Conservation (phyloP, 805 yeast genomes). For the Babjeviella inositovora region DNA sequence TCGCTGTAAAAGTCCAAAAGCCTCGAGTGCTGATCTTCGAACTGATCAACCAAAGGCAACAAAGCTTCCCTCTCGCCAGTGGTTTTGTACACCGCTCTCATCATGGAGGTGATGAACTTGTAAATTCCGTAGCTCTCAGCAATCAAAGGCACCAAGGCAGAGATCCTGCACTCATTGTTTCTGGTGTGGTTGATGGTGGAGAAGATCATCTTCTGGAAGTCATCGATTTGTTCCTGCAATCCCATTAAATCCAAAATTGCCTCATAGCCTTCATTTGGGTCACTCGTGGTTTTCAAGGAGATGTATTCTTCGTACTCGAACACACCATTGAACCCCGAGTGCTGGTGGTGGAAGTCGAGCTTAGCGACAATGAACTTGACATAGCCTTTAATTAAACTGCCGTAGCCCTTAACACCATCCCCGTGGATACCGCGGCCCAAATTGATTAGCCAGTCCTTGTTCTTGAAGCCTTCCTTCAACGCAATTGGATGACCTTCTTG, state of each 20-base stretch:
- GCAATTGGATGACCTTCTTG: slow-evolving; percentile 95
- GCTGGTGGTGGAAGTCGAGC: slow-evolving; percentile 67
- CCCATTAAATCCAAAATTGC: slow-evolving; percentile 74
- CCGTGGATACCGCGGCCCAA: slow-evolving; percentile 34
- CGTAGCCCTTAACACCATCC: slow-evolving; percentile 28
- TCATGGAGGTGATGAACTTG: slow-evolving; percentile 78
- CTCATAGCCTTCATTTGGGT: slow-evolving; percentile 93
- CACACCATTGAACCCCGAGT: slow-evolving; percentile 85
- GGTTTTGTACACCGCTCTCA: slow-evolving; percentile 70
- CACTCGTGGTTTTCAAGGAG: slow-evolving; percentile 72
- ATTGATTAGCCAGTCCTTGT: slow-evolving; percentile 63
- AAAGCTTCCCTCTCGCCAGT: slow-evolving; percentile 64
- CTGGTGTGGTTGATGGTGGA: slow-evolving; percentile 49
- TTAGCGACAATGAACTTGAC: slow-evolving; percentile 54
- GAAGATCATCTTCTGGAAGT: slow-evolving; percentile 61
- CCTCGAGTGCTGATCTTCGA: slow-evolving; percentile 50
- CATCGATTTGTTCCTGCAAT: slow-evolving; percentile 72
- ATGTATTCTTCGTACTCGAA: slow-evolving; percentile 94
- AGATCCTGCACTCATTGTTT: slow-evolving; percentile 58
- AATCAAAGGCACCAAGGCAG: slow-evolving; percentile 81
- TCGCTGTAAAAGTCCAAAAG: slow-evolving; percentile 80
- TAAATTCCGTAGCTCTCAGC: slow-evolving; percentile 88
- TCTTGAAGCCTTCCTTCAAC: slow-evolving; percentile 63
- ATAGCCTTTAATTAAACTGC: slow-evolving; percentile 64
- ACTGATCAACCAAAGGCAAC: slow-evolving; percentile 57